These are phyloP conservation scores for Aspergillus hancockii DNA, from an alignment of 495 filamentous ascomycete genomes.

Conservation along the genomic window DNA sequence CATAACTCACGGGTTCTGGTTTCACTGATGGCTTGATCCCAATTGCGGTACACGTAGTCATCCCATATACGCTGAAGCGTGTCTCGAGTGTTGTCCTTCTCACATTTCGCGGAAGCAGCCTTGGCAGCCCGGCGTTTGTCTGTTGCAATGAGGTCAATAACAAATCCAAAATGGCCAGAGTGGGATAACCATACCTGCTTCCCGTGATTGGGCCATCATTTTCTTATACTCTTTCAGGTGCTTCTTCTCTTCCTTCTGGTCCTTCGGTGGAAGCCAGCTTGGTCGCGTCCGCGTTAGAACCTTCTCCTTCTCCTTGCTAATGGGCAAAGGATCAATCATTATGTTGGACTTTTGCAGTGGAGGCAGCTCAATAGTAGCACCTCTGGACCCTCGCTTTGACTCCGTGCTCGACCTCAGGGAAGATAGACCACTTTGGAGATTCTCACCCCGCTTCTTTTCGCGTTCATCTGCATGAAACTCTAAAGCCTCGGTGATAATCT, in stretches of 20 bases:
- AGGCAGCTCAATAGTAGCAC: constrained; percentile 63
- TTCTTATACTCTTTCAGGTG: constrained; percentile 89
- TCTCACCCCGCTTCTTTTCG: constrained; percentile 51
- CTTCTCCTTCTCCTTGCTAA: constrained; percentile 95
- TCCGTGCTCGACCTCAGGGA: constrained; percentile 48
- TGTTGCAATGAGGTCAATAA: constrained; percentile 18
- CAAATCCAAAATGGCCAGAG: not conserved
- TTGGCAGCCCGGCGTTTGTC: constrained; percentile 53
- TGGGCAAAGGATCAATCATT: constrained; percentile 93
- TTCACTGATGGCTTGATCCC: constrained; percentile 73
- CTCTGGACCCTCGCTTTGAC: constrained; percentile 57
- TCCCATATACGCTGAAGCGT: constrained; percentile 79
- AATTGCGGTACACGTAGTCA: constrained; percentile 81
- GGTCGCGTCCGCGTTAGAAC: constrained; percentile 88
- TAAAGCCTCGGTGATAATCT: constrained; percentile 83
- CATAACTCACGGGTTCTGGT: constrained; percentile 82
- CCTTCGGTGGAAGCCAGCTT: constrained; percentile 93
- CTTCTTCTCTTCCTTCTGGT: constrained; percentile 86
- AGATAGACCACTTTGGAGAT: constrained; percentile 49
- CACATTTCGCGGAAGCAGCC: constrained; percentile 50
- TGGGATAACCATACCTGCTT: constrained; percentile 56
- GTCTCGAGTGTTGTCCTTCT: constrained; percentile 67
- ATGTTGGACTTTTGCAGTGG: constrained; percentile 83
- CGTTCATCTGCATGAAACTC: constrained; percentile 78
- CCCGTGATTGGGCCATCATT: constrained; percentile 84